Conservation (phyloP, 257 asterid species). For the Handroanthus guayacan region DNA sequence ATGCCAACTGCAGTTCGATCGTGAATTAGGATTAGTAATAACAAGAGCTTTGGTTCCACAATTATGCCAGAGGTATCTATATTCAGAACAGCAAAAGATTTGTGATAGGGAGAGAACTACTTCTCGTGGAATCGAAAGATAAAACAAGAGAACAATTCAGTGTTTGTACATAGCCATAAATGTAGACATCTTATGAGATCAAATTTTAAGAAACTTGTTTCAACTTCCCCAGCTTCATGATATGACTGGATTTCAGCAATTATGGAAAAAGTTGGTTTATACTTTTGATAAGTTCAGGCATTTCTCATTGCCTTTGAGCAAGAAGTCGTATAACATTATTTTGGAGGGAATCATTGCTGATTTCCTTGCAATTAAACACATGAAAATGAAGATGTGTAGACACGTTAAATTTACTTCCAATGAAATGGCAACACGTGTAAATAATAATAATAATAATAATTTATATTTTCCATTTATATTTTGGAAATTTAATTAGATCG, state of each 20-base stretch:
- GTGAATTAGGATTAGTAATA: neutral
- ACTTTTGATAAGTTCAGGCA: too few relatives aligned
- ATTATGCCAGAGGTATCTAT: neutral
- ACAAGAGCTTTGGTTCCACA: neutral
- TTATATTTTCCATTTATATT: too few relatives aligned
- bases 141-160: neutral
- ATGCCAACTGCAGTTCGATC: constrained; percentile 27
- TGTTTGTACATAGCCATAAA: neutral
- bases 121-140: neutral
- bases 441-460: too few relatives aligned
- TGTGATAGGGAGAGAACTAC: neutral
- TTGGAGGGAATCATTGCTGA: too few relatives aligned
- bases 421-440: too few relatives aligned
- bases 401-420: too few relatives aligned
- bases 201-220: neutral
- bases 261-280: too few relatives aligned
- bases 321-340: too few relatives aligned
- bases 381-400: too few relatives aligned
- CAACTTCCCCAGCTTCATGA: neutral
- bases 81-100: neutral
- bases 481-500: too few relatives aligned
- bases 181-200: neutral
- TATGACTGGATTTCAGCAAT: neutral
- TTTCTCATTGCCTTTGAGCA: too few relatives aligned
- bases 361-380: too few relatives aligned